Base-by-base conservation (phyloP, 2,329 filamentous ascomycete species). In the Aspergillus calidoustus region DNA sequence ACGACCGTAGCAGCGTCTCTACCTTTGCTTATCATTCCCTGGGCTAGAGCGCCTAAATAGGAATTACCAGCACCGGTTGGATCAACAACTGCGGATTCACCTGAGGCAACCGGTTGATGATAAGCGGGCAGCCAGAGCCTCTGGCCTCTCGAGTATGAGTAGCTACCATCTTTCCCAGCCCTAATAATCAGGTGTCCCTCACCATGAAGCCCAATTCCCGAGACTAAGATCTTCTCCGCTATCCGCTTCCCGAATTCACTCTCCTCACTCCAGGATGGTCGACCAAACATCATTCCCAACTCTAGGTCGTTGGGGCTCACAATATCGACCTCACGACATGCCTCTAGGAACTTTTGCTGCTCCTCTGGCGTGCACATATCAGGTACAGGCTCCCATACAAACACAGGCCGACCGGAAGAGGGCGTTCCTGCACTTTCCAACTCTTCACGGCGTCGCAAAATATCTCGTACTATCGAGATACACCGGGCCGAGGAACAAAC, bases 341-440 rank as follows among this genome's bases (percentile, higher is more conserved):
- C 86, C 59, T 80, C 75, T 22, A 83, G 74, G 59, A 86, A 86
- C 22, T 81, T 83, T 0, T 80, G 72, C 22, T 86, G 74, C 64
- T 89, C 83, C 38, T 88, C 86, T 0, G 92, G 88, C 0, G 86
- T 89, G 75, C 93, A 97, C 1, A 92, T 84, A 76, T 97, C 92
- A 1, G 95, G 95, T 1, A 97, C 91, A 0, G 95, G 95, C 75
- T 99, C 95, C 94, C 94, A 99, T 56, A 98, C 87, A 74, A 97
- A 92, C 7, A 93, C 77, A 1, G 93, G 91, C 52, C 85, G 63
- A 0, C 54, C 47, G 25, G 76, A 64, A 15, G 76, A 48, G 59
- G 72, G 59, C 47, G 71, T 69, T 44, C 68, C 69, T 38, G 68
- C 62, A 46, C 64, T 63, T 17, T 63, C 69, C 38, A 80, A 64